Base-by-base conservation (phyloP, 306 rosid species). In the Vachellia pachyceras region DNA sequence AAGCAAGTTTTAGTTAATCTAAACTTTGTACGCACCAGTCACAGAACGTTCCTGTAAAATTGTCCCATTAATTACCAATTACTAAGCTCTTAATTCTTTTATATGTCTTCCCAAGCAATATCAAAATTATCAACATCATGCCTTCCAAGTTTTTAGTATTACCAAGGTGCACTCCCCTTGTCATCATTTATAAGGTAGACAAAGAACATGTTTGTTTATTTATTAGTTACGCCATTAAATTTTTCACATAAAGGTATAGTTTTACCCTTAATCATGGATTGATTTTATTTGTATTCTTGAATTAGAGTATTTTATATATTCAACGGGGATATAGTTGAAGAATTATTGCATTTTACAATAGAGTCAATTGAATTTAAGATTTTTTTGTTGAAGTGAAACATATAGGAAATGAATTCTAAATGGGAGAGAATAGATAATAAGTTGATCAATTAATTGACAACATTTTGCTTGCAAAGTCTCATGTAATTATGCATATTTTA, bases 51-150 rank as follows among this genome's bases (percentile, higher is more conserved):
- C 82, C 75, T 64, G 68, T 40, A 72, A 77, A 79, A 76, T 44
- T 50, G 85, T 69, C 81, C 67, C 50, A 49, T 65, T 80, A 23
- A 42, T 65, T 80, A n/a, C 63, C 50, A 61, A 80, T 47, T 70
- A 77, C 60, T 33, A 65, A 25, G 64, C 11, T 2, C 50, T 1
- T 36, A 39, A 67, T 17, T 37, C 10, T 67, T 37, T 18, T 50
- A 17, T 57, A 8, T 29, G 23, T 6, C 13, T 60, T 60, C 39
- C 67, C 39, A 60, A 11, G 55, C 55, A 60, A 25, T 60, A 25
- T 60, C 67, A 60, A 12, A 33, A 29, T 61, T 5, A 29, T 29
- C 40, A 61, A 29, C 6, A 29, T 12, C 3, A 25, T 60, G 39
- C 68, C 68, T 13, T 61, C 68, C 1, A 61, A 61, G 68, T 61